These are phyloP conservation scores for Mucor irregularis DNA, from an alignment of 371 early-diverging fungal genomes.

Conservation along the genomic window DNA sequence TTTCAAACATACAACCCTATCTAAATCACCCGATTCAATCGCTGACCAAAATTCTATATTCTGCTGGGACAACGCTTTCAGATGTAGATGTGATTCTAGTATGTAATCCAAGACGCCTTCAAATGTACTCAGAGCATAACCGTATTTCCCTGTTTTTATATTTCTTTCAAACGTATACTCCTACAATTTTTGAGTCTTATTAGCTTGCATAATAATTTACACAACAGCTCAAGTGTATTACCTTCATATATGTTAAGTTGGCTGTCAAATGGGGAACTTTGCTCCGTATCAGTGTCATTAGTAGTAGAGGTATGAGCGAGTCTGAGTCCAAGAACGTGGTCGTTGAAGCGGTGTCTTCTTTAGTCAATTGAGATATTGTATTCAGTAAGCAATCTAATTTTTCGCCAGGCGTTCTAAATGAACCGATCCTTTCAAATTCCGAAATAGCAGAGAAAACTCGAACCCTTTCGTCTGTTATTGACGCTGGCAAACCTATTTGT, in stretches of 20 bases:
- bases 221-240: not conserved
- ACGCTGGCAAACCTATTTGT: constrained; percentile 49
- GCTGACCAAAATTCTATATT: constrained; percentile 44
- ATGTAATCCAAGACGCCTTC: constrained; percentile 58
- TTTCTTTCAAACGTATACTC: constrained; percentile 53
- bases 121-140: constrained; percentile 57
- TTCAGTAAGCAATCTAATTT: constrained; percentile 50
- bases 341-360: not conserved
- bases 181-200: constrained; percentile 7
- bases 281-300: constrained; percentile 52
- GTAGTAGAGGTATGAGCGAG: constrained; percentile 49
- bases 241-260: constrained; percentile 57
- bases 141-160: constrained; percentile 44
- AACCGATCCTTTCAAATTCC: constrained; percentile 52
- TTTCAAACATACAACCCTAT: not conserved
- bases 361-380: constrained; percentile 33
- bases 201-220: no score
- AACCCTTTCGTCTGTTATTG: constrained; percentile 26
- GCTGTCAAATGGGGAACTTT: constrained; percentile 55
- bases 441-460: constrained; percentile 41
- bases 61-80: constrained; percentile 32
- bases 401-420: constrained; percentile 53
- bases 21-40: constrained; percentile 10
- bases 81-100: constrained; percentile 28
- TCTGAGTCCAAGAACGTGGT: constrained; percentile 37